A percentile compares a stretch with the other conserved stretches of the same genome.
phyloP scores from a whole-genome alignment of 805 yeast species.

The Lipomyces sp. region DNA sequence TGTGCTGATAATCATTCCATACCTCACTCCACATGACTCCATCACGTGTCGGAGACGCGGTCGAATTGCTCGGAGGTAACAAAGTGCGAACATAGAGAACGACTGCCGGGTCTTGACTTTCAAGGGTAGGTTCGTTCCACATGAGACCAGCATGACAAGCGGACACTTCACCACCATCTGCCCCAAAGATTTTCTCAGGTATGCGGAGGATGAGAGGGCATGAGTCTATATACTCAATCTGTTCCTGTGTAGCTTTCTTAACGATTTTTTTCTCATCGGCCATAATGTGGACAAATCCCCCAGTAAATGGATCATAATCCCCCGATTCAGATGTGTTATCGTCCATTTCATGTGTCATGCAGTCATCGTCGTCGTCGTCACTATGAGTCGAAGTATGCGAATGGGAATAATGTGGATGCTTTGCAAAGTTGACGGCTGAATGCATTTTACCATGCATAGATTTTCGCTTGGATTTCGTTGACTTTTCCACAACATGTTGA shows the following conservation, averaged over 20 bases:
- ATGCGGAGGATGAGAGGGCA: slow-evolving; percentile 68
- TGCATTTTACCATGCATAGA: slow-evolving; percentile 1
- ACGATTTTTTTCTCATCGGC: slow-evolving; percentile 38
- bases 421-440: not conserved
- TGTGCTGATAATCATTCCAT: slow-evolving; percentile 41
- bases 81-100: slow-evolving; percentile 72
- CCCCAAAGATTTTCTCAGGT: slow-evolving; percentile 56
- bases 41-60: slow-evolving; percentile 53
- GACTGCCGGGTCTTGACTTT: slow-evolving; percentile 64
- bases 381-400: not conserved
- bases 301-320: slow-evolving; percentile 29
- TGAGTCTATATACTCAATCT: slow-evolving; percentile 60
- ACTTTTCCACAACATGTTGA: not conserved
- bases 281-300: slow-evolving; percentile 31
- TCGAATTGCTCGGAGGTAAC: slow-evolving; percentile 65
- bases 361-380: slow-evolving; percentile 36
- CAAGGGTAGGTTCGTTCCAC: slow-evolving; percentile 60
- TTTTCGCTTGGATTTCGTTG: slow-evolving; percentile 4
- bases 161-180: slow-evolving; percentile 50
- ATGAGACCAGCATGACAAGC: slow-evolving; percentile 86
- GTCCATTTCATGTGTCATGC: slow-evolving; percentile 33
- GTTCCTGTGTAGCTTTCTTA: slow-evolving; percentile 56
- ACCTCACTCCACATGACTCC: slow-evolving; percentile 41
- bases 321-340: slow-evolving; percentile 36
- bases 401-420: slow-evolving; percentile 4